Percentiles rank a stretch among this genome's conserved stretches.
Evolutionary conservation across 768 basidiomycete genomes (phyloP).

Genomic region (Amanita rimosa): DNA sequence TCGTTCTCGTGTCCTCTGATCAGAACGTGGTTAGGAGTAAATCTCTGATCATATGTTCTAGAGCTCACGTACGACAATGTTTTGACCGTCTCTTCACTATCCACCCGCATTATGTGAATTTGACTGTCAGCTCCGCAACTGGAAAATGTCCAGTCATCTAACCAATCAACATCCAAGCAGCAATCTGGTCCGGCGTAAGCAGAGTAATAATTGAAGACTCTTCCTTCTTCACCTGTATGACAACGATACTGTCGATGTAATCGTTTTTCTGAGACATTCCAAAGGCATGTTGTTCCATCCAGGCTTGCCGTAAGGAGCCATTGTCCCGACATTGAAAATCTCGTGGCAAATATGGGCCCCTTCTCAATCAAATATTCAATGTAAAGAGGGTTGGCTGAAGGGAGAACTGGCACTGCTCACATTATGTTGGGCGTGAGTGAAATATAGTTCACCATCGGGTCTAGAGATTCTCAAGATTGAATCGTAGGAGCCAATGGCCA

Average conservation of each 20-base stretch:
- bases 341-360: constrained; percentile 73
- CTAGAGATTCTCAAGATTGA: constrained; percentile 58
- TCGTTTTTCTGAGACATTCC: constrained; percentile 57
- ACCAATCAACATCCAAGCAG: constrained; percentile 76
- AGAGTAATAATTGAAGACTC: constrained; percentile 2
- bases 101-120: constrained; percentile 51
- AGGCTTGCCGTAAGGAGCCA: constrained; percentile 71
- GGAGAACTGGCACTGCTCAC: constrained; percentile 25
- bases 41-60: not conserved
- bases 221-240: constrained; percentile 44
- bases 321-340: constrained; percentile 63
- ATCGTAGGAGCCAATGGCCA: constrained; percentile 76
- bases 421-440: constrained; percentile 53
- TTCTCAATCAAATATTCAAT: constrained; percentile 29
- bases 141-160: constrained; percentile 58
- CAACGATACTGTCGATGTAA: constrained; percentile 51
- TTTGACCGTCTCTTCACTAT: constrained; percentile 40
- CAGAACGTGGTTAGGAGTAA: constrained; percentile 2
- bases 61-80: constrained; percentile 42
- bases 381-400: constrained; percentile 9
- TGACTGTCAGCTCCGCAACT: constrained; percentile 62
- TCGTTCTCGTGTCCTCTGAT: constrained; percentile 64
- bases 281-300: constrained; percentile 68
- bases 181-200: constrained; percentile 29
- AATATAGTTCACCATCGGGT: constrained; percentile 48